These are phyloP conservation scores for Neonothopanus nambi DNA, from an alignment of 1,284 basidiomycete species.

Conservation along the genomic window DNA sequence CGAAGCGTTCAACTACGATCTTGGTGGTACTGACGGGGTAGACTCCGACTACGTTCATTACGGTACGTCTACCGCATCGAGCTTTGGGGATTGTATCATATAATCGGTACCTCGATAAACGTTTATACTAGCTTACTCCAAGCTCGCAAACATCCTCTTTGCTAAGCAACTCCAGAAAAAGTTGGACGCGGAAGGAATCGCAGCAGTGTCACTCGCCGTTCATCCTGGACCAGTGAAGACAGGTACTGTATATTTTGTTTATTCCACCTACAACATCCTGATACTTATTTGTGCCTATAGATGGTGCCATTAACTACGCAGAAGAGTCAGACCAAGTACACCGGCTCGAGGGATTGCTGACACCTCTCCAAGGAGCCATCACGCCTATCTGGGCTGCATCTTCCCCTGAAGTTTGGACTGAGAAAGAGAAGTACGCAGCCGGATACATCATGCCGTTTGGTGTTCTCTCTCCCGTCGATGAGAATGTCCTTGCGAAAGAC, in stretches of 20 bases:
- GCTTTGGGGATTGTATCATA: not conserved
- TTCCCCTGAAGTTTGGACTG: slow-evolving; percentile 9
- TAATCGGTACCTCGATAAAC: not conserved
- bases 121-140: slow-evolving; percentile 39
- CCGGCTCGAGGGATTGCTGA: not conserved
- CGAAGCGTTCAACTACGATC: slow-evolving; percentile 36
- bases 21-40: not conserved
- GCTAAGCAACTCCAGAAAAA: slow-evolving; percentile 38
- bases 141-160: slow-evolving; percentile 41
- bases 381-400: slow-evolving; percentile 9
- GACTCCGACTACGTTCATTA: slow-evolving; percentile 5
- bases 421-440: slow-evolving; percentile 10
- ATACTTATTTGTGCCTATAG: not conserved
- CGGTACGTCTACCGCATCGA: slow-evolving; percentile 31
- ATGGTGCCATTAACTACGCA: slow-evolving; percentile 3
- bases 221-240: slow-evolving; percentile 44
- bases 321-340: not conserved
- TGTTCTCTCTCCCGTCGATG: slow-evolving; percentile 2
- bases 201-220: slow-evolving; percentile 30
- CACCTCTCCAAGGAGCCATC: slow-evolving; percentile 10
- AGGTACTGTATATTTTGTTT: slow-evolving; percentile 11
- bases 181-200: slow-evolving; percentile 25
- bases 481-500: slow-evolving; percentile 27
- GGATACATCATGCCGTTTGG: slow-evolving; percentile 13
- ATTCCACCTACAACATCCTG: not conserved